Base-by-base conservation (phyloP, 1,284 basidiomycete species). In the Cryptococcus depauperatus region DNA sequence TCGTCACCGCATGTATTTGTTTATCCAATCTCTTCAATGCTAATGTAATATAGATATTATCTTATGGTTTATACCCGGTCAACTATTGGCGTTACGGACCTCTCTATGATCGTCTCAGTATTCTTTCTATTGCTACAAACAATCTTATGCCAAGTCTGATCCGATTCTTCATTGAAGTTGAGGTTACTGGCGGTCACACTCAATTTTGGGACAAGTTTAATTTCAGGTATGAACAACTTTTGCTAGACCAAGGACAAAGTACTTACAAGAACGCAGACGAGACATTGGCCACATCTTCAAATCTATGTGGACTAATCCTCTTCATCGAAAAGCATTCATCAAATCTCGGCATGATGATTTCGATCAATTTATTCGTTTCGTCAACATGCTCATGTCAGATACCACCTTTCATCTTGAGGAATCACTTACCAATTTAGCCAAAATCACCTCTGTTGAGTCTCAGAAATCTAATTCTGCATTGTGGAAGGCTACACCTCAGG, bases 311-410 rank as follows among this genome's bases (percentile, higher is more conserved):
- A 74, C 83, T 54, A 95, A 95, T 60, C 84, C 85, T 5, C 74
- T 77, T 3, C 90, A 96, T 61, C 79, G 91, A 37, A 79, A 87
- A 52, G 84, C 88, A 3, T 79, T 96, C 43, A 82, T 83, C 54
- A 73, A 75, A 28, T 82, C 91, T 59, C 80, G 89, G 10, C 73
- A 74, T 48, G 79, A 85, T 60, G 79, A 89, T 59, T 82, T 85
- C 45, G 87, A 93, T 54, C 85, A 85, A 66, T 95, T 95, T 64
- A 83, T 97, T 50, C 83, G 85, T 44, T 98, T 99, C 68, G 81
- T 91, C 71, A 98, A 99, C 71, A 77, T 97, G 58, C 84, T 98
- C 79, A 96, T 98, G 77, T 97, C 96, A 77, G 95, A 99, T 63
- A 91, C 95, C 37, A 98, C 95, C 1, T 98, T 91, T 71, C 82